Conservation (phyloP, 2,329 filamentous ascomycete species). For the Herpotrichia juniperi region DNA sequence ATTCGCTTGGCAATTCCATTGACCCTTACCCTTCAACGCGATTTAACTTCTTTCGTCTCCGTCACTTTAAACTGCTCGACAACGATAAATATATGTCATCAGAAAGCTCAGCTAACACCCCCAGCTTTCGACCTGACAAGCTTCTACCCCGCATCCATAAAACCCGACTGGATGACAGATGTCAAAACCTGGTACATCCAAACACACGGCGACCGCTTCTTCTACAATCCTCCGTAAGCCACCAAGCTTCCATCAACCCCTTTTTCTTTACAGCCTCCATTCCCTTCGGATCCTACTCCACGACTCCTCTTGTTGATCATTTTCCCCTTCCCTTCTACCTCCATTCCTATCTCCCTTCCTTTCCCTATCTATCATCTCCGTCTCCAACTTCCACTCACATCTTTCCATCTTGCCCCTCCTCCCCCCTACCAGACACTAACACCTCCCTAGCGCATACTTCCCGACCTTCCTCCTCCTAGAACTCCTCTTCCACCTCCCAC, state of each 20-base stretch:
- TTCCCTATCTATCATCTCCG: too few relatives aligned
- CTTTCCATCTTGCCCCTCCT: background rate
- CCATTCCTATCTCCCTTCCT: background rate
- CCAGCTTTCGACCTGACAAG: conserved; percentile 67
- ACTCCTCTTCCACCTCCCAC: conserved; percentile 64
- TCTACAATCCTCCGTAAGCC: conserved; percentile 60
- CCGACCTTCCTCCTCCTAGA: conserved; percentile 64
- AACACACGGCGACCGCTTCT: conserved; percentile 69
- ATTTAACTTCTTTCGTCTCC: too few relatives aligned
- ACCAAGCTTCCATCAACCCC: background rate
- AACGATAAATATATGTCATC: background rate
- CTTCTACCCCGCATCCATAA: conserved; percentile 61
- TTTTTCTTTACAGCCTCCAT: background rate
- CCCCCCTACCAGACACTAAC: conserved; percentile 2
- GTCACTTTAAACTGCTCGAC: too few relatives aligned
- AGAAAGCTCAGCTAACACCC: conserved; percentile 4
- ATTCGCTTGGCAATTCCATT: too few relatives aligned
- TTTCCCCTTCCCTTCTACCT: background rate
- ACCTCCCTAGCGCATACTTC: conserved; percentile 58
- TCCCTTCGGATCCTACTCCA: background rate
- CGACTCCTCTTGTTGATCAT: background rate
- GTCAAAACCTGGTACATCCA: conserved; percentile 64
- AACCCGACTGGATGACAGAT: conserved; percentile 55
- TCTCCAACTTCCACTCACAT: background rate
- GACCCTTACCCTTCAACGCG: too few relatives aligned